Conservation (phyloP, 2,329 filamentous ascomycete genomes). For the Lasiodiplodia theobromae region DNA sequence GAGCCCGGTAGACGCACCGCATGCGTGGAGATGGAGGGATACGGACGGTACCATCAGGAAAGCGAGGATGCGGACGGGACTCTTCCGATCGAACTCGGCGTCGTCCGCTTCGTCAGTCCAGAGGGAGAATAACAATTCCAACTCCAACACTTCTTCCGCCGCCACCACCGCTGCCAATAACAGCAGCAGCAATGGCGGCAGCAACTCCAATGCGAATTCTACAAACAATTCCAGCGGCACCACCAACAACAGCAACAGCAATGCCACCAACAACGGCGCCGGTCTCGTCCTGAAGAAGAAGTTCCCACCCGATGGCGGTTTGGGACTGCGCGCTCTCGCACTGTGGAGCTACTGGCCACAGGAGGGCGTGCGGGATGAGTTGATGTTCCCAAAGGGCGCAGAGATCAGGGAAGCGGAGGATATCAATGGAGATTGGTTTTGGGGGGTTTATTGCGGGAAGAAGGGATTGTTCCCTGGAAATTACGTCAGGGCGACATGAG, state of each 20-base stretch:
- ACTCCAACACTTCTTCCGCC: not conserved
- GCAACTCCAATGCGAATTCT: not conserved
- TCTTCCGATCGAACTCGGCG: slow-evolving; percentile 2
- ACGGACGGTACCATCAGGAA: slow-evolving; percentile 41
- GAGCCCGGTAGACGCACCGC: slow-evolving; percentile 3
- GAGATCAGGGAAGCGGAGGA: slow-evolving; percentile 85
- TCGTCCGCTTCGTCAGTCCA: slow-evolving; percentile 5
- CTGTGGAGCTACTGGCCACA: slow-evolving; percentile 82
- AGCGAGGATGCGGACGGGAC: slow-evolving; percentile 30
- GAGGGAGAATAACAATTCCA: not conserved
- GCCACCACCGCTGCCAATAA: slow-evolving; percentile 3
- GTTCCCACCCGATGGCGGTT: slow-evolving; percentile 79
- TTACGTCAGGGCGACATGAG: slow-evolving; percentile 66
- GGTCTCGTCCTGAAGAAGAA: slow-evolving; percentile 27
- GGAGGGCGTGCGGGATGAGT: slow-evolving; percentile 70
- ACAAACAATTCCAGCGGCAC: not conserved
- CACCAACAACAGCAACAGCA: not conserved
- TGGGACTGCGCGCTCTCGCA: slow-evolving; percentile 69
- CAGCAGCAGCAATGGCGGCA: not conserved
- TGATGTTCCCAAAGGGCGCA: slow-evolving; percentile 83
- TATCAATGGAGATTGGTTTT: slow-evolving; percentile 90
- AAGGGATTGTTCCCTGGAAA: slow-evolving; percentile 81
- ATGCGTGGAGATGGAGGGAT: slow-evolving; percentile 45
- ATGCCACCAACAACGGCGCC: not conserved
- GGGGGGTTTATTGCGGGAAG: slow-evolving; percentile 82